A percentile compares a stretch with the other conserved stretches of the same genome.
These are phyloP conservation scores for Aureobasidium sp. DNA, from an alignment of 2,329 filamentous ascomycete species.

Conservation along the genomic window DNA sequence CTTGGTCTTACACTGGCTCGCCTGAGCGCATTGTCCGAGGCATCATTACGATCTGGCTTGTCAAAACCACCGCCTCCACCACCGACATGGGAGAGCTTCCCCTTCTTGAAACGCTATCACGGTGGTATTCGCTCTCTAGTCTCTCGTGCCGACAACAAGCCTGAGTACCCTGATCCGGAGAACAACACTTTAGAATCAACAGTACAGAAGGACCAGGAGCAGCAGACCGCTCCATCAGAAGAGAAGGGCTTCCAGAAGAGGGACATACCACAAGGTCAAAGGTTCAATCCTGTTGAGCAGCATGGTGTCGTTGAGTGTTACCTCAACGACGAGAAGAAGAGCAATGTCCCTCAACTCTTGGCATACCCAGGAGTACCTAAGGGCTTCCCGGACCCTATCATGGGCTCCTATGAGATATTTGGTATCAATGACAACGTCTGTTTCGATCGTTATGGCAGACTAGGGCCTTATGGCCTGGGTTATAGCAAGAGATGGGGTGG, in stretches of 20 bases:
- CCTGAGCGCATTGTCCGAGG: conserved; percentile 41
- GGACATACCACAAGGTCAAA: conserved; percentile 36
- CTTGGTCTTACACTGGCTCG: conserved; percentile 81
- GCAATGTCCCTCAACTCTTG: conserved; percentile 74
- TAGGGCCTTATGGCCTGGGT: conserved; percentile 56
- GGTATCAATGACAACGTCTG: conserved; percentile 53
- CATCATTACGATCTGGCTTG: conserved; percentile 61
- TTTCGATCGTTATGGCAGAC: conserved; percentile 55
- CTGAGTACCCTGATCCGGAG: conserved; percentile 80
- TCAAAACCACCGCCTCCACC: conserved; percentile 67
- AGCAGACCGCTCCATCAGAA: conserved; percentile 32
- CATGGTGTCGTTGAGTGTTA: conserved; percentile 79
- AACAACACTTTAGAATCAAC: conserved; percentile 60
- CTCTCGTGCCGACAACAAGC: conserved; percentile 69
- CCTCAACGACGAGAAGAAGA: conserved; percentile 71
- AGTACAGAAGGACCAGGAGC: conserved; percentile 36
- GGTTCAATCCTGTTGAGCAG: conserved; percentile 73
- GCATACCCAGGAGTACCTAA: conserved; percentile 65
- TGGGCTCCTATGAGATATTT: conserved; percentile 53
- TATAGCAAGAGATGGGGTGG: conserved; percentile 33
- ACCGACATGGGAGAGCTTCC: conserved; percentile 86
- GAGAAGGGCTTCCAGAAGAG: conserved; percentile 34
- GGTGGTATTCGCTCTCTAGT: conserved; percentile 83
- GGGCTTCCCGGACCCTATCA: conserved; percentile 52
- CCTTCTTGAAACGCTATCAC: conserved; percentile 89